phyloP scores from a whole-genome alignment of 441 rosid genomes.

The Populus trichocarpa region DNA sequence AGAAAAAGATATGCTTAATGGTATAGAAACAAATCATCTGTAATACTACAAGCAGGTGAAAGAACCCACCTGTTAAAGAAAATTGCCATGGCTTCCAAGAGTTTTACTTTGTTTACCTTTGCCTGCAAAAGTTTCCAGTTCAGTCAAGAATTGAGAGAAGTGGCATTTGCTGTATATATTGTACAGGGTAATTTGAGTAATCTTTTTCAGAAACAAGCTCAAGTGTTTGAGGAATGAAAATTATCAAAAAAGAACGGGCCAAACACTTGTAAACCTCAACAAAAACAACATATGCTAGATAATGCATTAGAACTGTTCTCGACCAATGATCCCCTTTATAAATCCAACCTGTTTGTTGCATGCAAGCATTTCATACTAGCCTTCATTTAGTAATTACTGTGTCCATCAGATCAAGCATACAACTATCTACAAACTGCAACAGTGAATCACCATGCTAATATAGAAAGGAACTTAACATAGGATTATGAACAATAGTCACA shows the following conservation, averaged over 20 bases:
- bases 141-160: constrained; percentile 13
- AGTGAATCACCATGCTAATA: neutral
- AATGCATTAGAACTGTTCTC: neutral
- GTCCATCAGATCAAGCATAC: neutral
- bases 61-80: constrained; percentile 79
- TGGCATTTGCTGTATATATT: neutral
- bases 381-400: neutral
- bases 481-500: neutral
- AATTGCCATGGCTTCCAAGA: constrained; percentile 82
- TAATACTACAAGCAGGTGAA: constrained; percentile 1
- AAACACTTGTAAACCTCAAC: neutral
- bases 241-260: neutral
- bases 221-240: neutral
- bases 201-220: neutral
- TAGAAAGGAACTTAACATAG: neutral
- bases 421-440: neutral
- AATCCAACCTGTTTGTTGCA: neutral
- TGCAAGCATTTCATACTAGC: neutral
- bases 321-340: neutral
- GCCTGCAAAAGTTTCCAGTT: constrained; percentile 52
- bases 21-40: constrained; percentile 7
- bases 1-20: constrained; percentile 13
- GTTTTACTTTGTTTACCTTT: constrained; percentile 67
- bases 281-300: neutral
- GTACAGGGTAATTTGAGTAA: neutral